A percentile compares a stretch with the other conserved stretches of the same genome.
Conservation (phyloP, 2,329 filamentous ascomycete species). For the Trichocomaceae sp. region DNA sequence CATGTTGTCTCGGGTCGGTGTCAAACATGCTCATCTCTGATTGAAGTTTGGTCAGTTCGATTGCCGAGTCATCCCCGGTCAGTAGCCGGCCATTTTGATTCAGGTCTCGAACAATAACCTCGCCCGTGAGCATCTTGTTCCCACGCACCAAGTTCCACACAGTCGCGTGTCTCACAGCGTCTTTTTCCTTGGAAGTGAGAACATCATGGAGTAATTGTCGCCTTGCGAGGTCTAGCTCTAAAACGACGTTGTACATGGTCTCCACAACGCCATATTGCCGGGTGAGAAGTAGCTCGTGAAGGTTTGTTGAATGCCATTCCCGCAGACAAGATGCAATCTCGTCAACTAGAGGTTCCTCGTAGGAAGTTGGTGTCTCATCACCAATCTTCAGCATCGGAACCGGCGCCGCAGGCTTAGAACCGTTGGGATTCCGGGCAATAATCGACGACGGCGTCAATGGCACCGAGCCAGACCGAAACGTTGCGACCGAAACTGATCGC, state of each 20-base stretch:
- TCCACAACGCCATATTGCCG: constrained; percentile 77
- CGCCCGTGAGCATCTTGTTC: constrained; percentile 88
- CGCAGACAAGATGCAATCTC: constrained; percentile 94
- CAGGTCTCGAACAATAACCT: constrained; percentile 91
- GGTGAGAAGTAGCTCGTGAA: constrained; percentile 82
- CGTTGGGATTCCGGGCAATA: constrained; percentile 54
- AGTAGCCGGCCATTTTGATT: constrained; percentile 74
- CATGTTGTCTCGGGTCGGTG: constrained; percentile 62
- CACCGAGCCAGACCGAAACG: constrained; percentile 25
- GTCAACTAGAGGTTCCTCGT: constrained; percentile 85
- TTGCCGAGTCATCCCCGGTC: constrained; percentile 86
- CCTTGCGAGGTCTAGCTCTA: constrained; percentile 74
- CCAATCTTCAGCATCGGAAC: constrained; percentile 97
- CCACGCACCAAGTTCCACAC: constrained; percentile 93
- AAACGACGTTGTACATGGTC: constrained; percentile 71
- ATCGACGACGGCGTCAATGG: constrained; percentile 31
- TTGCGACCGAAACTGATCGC: constrained; percentile 22
- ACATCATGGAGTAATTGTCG: constrained; percentile 93
- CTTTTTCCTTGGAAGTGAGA: constrained; percentile 76
- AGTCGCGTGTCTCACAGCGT: constrained; percentile 73
- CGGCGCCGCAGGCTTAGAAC: constrained; percentile 70
- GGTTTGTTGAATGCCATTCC: constrained; percentile 96
- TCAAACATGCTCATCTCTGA: constrained; percentile 93
- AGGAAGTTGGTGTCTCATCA: constrained; percentile 87
- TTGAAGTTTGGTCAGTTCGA: constrained; percentile 84